These are phyloP conservation scores for Xylaria sp. DNA, from an alignment of 2,329 filamentous ascomycete genomes.

Conservation along the genomic window DNA sequence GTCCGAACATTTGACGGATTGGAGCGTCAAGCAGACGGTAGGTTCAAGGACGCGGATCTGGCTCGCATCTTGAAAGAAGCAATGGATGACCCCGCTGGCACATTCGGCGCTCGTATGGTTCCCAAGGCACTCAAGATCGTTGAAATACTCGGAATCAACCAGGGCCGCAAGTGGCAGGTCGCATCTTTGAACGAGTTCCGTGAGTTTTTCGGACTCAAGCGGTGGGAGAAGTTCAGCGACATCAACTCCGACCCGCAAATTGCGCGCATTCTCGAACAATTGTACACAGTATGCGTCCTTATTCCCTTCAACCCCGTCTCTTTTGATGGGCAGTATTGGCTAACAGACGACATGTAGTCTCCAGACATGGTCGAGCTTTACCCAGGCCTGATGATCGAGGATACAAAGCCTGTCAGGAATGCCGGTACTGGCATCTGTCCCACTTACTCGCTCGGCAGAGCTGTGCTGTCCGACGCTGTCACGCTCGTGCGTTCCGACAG, in stretches of 20 bases:
- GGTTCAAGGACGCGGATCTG: constrained; percentile 63
- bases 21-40: constrained; percentile 55
- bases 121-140: constrained; percentile 63
- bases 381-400: constrained; percentile 69
- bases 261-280: constrained; percentile 58
- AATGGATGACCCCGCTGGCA: constrained; percentile 66
- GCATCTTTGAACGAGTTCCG: constrained; percentile 69
- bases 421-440: constrained; percentile 60
- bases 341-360: constrained; percentile 38
- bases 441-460: constrained; percentile 59
- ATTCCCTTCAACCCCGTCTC: neutral
- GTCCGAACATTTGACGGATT: constrained; percentile 56
- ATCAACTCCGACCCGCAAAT: constrained; percentile 65
- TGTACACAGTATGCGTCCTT: constrained; percentile 53
- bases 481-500: constrained; percentile 64
- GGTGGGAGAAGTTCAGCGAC: constrained; percentile 61
- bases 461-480: constrained; percentile 65
- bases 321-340: neutral
- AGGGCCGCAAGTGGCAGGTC: constrained; percentile 66
- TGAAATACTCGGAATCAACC: constrained; percentile 67
- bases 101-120: constrained; percentile 64
- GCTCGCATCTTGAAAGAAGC: constrained; percentile 59
- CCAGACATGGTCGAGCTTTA: constrained; percentile 74
- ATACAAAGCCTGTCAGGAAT: constrained; percentile 56
- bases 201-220: constrained; percentile 64